Conservation (phyloP, 257 asterid species). For the Solanum medicagineum region DNA sequence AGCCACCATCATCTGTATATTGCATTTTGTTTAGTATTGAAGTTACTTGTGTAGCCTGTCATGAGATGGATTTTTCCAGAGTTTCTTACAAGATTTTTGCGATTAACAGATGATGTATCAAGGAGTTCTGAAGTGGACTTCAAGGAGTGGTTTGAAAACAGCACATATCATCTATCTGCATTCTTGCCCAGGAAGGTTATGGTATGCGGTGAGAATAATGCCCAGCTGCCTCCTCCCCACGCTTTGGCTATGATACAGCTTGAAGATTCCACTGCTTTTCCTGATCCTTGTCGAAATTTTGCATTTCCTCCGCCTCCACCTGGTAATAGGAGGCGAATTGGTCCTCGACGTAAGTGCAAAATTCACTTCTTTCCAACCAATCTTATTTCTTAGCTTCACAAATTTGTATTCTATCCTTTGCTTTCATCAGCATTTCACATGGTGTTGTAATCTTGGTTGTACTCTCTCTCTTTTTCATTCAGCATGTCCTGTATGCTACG, state of each 20-base stretch:
- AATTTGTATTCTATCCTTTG: not conserved
- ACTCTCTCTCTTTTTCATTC: constrained; percentile 18
- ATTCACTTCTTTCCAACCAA: not conserved
- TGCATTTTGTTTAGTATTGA: not conserved
- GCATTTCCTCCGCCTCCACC: constrained; percentile 91
- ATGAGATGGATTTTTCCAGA: not conserved
- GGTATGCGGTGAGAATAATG: constrained; percentile 42
- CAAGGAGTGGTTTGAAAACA: constrained; percentile 39
- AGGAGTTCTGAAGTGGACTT: constrained; percentile 43
- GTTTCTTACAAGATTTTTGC: not conserved
- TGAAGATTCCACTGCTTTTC: constrained; percentile 9
- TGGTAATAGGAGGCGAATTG: constrained; percentile 51
- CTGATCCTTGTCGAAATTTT: constrained; percentile 59
- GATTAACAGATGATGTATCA: constrained; percentile 48
- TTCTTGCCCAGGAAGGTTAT: constrained; percentile 24
- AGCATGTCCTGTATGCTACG: constrained; percentile 94
- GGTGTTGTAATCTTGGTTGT: not conserved
- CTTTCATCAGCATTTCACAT: not conserved
- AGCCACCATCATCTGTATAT: not conserved
- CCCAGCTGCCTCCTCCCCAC: constrained; percentile 25
- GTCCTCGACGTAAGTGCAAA: constrained; percentile 87
- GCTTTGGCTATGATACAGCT: constrained; percentile 22
- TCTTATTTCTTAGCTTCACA: not conserved
- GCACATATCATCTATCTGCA: constrained; percentile 24
- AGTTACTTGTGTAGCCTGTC: not conserved